Conservation (phyloP, 1,139 yeast species). For the Yamadazyma taylorii region DNA sequence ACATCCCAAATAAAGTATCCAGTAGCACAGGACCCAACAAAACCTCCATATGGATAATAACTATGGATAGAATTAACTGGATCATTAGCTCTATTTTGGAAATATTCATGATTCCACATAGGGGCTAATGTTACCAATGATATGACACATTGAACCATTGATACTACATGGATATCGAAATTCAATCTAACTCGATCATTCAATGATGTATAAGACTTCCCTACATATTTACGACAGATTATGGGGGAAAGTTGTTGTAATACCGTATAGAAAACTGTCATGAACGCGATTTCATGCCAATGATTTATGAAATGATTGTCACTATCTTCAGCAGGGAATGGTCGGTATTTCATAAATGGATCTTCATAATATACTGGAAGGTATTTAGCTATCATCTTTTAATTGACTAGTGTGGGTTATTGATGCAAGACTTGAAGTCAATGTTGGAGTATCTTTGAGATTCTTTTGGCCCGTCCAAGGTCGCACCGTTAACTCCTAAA, state of each 20-base stretch:
- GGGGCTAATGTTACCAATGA: constrained; percentile 59
- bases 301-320: constrained; percentile 35
- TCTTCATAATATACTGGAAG: constrained; percentile 38
- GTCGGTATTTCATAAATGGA: constrained; percentile 45
- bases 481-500: too few species aligned
- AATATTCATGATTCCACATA: constrained; percentile 52
- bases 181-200: constrained; percentile 55
- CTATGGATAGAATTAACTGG: constrained; percentile 53
- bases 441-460: too few species aligned
- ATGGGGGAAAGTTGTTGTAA: constrained; percentile 45
- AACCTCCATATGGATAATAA: constrained; percentile 70
- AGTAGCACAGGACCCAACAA: constrained; percentile 67
- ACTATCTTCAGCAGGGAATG: constrained; percentile 42
- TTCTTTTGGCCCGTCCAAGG: too few species aligned
- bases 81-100: constrained; percentile 45
- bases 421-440: too few species aligned
- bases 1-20: constrained; percentile 97
- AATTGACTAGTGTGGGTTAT: too few species aligned
- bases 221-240: constrained; percentile 32
- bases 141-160: constrained; percentile 75
- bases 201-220: constrained; percentile 49
- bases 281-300: constrained; percentile 52
- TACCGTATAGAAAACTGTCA: constrained; percentile 39
- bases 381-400: background rate
- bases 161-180: constrained; percentile 86